Conservation (phyloP, 305 asterid genomes). For the Fraxinus sp. region DNA sequence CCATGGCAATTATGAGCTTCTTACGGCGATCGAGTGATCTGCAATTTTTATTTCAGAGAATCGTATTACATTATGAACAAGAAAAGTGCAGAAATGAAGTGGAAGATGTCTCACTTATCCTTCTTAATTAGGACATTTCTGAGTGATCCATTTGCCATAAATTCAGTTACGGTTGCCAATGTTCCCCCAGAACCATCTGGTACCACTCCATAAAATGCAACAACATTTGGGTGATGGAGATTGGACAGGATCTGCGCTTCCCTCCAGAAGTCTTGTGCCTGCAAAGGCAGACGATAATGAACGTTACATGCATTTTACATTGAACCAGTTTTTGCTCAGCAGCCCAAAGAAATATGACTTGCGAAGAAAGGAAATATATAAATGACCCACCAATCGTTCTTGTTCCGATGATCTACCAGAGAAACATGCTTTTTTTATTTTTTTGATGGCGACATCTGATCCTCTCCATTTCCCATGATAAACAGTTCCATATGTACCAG, state of each 20-base stretch:
- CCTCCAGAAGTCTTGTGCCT: slow-evolving; percentile 77
- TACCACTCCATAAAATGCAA: slow-evolving; percentile 85
- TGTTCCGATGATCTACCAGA: slow-evolving; percentile 67
- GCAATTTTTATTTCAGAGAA: slow-evolving; percentile 35
- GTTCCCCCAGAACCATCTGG: slow-evolving; percentile 84
- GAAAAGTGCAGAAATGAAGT: slow-evolving; percentile 15
- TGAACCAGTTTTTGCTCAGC: slow-evolving; percentile 11
- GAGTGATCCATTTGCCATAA: slow-evolving; percentile 82
- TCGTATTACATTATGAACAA: slow-evolving; percentile 28
- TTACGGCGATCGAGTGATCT: slow-evolving; percentile 61
- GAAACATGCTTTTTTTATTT: slow-evolving; percentile 64
- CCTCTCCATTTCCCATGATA: slow-evolving; percentile 87
- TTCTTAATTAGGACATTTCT: slow-evolving; percentile 57
- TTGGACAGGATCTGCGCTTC: slow-evolving; percentile 72
- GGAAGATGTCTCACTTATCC: slow-evolving; percentile 48
- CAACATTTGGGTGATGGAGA: slow-evolving; percentile 84
- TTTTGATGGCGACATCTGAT: slow-evolving; percentile 76
- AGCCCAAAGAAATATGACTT: slow-evolving; percentile 1
- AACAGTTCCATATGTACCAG: slow-evolving; percentile 84
- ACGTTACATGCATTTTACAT: slow-evolving; percentile 12
- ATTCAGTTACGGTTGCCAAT: slow-evolving; percentile 74
- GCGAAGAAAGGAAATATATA: slow-evolving; percentile 12
- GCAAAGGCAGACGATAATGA: slow-evolving; percentile 19
- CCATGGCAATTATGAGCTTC: slow-evolving; percentile 78
- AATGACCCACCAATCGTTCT: slow-evolving; percentile 66